Evolutionary conservation across 805 yeast genomes (phyloP).

Genomic region (Zygotorulaspora danielsina): DNA sequence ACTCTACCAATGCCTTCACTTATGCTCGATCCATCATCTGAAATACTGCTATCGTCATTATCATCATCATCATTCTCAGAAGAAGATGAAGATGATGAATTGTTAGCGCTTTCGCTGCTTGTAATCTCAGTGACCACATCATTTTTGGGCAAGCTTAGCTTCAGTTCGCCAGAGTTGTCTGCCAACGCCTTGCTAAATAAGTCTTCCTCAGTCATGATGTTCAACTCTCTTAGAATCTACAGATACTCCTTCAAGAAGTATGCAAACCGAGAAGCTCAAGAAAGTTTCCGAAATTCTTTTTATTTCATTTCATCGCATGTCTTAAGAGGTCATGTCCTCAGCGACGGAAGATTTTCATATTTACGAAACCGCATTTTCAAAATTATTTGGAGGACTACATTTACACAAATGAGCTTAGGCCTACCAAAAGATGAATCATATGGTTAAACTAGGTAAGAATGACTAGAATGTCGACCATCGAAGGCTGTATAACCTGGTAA

Average conservation of each 20-base stretch:
- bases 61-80: slow-evolving; percentile 23
- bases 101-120: slow-evolving; percentile 11
- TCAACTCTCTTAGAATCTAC: neutral
- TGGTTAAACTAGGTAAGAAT: no score
- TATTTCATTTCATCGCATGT: no score
- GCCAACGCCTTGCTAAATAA: slow-evolving; percentile 25
- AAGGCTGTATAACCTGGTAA: no score
- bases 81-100: slow-evolving; percentile 17
- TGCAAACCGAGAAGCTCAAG: no score
- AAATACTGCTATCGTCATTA: slow-evolving; percentile 13
- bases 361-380: no score
- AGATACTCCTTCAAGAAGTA: neutral
- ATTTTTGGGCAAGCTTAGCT: slow-evolving; percentile 12
- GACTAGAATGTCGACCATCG: no score
- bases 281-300: neutral
- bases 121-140: slow-evolving; percentile 22
- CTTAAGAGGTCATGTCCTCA: no score
- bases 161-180: slow-evolving; percentile 12
- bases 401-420: no score
- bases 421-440: no score
- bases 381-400: no score
- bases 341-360: no score
- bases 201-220: slow-evolving; percentile 15
- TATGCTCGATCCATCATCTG: slow-evolving; percentile 18
- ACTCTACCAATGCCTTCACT: slow-evolving; percentile 21